Conservation (phyloP, 1,139 yeast genomes). For the Wickerhamomyces sp. region DNA sequence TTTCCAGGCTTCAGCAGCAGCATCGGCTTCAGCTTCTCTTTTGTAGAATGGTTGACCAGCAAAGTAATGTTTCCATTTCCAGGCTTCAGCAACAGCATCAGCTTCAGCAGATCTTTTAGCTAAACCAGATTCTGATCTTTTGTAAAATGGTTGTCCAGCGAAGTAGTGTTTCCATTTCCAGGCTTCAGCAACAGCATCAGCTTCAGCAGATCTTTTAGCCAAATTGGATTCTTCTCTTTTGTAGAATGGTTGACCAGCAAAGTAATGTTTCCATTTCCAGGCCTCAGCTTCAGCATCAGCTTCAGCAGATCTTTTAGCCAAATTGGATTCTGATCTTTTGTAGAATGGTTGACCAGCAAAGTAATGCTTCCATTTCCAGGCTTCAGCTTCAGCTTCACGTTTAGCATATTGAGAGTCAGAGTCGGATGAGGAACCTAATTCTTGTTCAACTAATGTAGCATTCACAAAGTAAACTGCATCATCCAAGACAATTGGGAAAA, state of each 20-base stretch:
- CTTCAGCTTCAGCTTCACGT: slow-evolving; percentile 16
- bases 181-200: slow-evolving; percentile 15
- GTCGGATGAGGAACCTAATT: slow-evolving; percentile 3
- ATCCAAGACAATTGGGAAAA: slow-evolving; percentile 20
- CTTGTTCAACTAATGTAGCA: slow-evolving; percentile 20
- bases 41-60: slow-evolving; percentile 18
- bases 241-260: slow-evolving; percentile 16
- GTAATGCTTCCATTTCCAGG: slow-evolving; percentile 3
- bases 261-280: slow-evolving; percentile 15
- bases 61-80: slow-evolving; percentile 14
- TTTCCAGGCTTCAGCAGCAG: slow-evolving; percentile 8
- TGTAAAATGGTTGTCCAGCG: slow-evolving; percentile 3
- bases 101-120: too few relatives aligned
- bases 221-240: slow-evolving; percentile 13
- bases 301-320: too few relatives aligned
- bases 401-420: slow-evolving; percentile 6
- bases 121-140: slow-evolving; percentile 1
- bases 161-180: slow-evolving; percentile 1
- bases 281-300: slow-evolving; percentile 16
- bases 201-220: too few relatives aligned
- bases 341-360: slow-evolving; percentile 2
- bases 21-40: slow-evolving; percentile 10
- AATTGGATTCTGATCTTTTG: slow-evolving; percentile 2
- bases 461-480: slow-evolving; percentile 23
- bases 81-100: slow-evolving; percentile 17